Percentiles rank a stretch among this genome's conserved stretches.
These are phyloP conservation scores for Penicillium longicatenatum DNA, from an alignment of 495 filamentous ascomycete genomes.

Conservation along the genomic window DNA sequence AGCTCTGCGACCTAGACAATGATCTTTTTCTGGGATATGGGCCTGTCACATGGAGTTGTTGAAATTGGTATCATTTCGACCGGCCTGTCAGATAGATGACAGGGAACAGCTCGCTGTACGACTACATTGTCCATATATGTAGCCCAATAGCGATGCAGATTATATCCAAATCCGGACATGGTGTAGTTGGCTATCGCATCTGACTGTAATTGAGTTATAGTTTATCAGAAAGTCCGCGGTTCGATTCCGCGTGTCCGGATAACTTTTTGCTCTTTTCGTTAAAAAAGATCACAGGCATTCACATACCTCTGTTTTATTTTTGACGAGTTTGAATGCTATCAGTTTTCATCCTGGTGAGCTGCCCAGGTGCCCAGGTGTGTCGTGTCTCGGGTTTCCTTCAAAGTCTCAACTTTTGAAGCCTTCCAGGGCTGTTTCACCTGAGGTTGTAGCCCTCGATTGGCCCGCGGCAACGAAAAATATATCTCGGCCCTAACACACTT, in stretches of 20 bases:
- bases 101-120: no score
- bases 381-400: no score
- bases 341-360: no score
- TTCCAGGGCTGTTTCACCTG: no score
- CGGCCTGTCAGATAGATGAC: no score
- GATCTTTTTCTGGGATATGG: neutral
- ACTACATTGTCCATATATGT: no score
- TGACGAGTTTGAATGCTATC: no score
- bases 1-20: neutral
- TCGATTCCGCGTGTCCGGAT: slow-evolving; percentile 7
- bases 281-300: neutral
- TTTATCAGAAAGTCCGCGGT: slow-evolving; percentile 8
- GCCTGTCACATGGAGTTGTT: neutral
- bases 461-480: no score
- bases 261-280: neutral
- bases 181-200: slow-evolving; percentile 9
- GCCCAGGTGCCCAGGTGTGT: no score
- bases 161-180: slow-evolving; percentile 1
- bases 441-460: no score
- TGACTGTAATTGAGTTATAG: slow-evolving; percentile 2
- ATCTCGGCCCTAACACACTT: no score
- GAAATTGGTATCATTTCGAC: neutral
- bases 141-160: neutral
- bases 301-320: neutral
- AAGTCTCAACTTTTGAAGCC: no score